These are phyloP conservation scores for Apiospora kogelbergensis DNA, from an alignment of 2,329 filamentous ascomycete species.

Conservation along the genomic window DNA sequence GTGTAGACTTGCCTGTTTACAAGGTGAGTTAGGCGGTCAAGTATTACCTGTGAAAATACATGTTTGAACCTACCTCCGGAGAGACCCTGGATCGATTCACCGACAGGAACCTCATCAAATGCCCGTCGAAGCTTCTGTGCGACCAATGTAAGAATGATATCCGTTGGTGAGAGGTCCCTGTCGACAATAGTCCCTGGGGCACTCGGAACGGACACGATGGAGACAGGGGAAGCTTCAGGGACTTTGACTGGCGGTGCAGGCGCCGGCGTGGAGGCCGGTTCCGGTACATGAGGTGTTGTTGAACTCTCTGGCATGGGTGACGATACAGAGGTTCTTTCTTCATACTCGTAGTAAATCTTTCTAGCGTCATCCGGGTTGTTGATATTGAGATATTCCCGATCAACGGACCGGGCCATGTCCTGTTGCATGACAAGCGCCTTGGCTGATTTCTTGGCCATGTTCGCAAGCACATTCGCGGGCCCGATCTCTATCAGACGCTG, in stretches of 20 bases:
- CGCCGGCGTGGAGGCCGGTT: neutral
- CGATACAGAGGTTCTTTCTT: neutral
- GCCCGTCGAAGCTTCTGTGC: neutral
- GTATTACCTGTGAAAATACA: too few relatives aligned
- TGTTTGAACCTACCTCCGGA: neutral
- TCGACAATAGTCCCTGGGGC: neutral
- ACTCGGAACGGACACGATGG: neutral
- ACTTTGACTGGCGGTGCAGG: neutral
- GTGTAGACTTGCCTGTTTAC: neutral
- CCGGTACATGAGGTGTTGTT: neutral
- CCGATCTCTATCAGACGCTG: constrained; percentile 18
- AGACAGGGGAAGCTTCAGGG: neutral
- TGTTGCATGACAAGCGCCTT: neutral
- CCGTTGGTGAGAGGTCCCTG: neutral
- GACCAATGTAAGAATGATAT: neutral
- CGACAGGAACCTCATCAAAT: neutral
- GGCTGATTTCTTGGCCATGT: constrained; percentile 18
- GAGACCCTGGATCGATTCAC: neutral
- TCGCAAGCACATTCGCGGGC: constrained; percentile 16
- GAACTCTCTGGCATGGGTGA: neutral
- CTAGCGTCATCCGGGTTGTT: neutral
- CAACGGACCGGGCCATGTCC: neutral
- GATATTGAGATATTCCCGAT: neutral
- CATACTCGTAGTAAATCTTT: constrained; percentile 3
- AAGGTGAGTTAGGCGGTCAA: too few relatives aligned